Conservation (phyloP, 768 basidiomycete genomes). For the Boletus reticuloceps region DNA sequence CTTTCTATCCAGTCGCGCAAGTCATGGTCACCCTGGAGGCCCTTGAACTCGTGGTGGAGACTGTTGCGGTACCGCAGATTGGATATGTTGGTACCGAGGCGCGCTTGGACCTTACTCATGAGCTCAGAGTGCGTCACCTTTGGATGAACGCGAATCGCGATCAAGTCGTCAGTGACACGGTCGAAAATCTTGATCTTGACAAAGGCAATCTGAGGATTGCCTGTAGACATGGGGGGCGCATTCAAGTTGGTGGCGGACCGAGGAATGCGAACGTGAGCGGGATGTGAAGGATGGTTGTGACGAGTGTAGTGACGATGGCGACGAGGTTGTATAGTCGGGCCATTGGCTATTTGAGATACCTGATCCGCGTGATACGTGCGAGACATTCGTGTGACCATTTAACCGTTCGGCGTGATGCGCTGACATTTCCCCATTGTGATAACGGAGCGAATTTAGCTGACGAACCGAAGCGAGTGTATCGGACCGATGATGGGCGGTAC, state of each 20-base stretch:
- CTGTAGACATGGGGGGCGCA: conserved; percentile 71
- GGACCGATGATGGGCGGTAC: conserved; percentile 42
- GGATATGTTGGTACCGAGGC: conserved; percentile 73
- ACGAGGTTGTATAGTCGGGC: conserved; percentile 34
- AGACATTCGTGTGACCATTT: conserved; percentile 15
- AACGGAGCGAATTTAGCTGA: conserved; percentile 21
- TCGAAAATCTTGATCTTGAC: conserved; percentile 99
- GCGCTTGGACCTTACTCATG: conserved; percentile 87
- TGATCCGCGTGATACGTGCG: conserved; percentile 33
- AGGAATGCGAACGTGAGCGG: conserved; percentile 60
- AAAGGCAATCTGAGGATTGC: conserved; percentile 81
- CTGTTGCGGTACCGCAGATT: conserved; percentile 76
- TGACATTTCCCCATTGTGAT: conserved; percentile 30
- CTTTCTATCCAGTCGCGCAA: conserved; percentile 72
- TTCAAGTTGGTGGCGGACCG: conserved; percentile 49
- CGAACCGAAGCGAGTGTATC: conserved; percentile 45
- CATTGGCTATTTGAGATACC: conserved; percentile 25
- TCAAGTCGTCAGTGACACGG: conserved; percentile 87
- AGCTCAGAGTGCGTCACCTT: conserved; percentile 82
- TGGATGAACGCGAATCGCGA: conserved; percentile 96
- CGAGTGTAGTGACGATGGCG: conserved; percentile 49
- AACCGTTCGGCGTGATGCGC: conserved; percentile 35
- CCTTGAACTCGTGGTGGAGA: conserved; percentile 59
- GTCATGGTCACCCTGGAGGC: conserved; percentile 60
- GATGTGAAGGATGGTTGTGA: conserved; percentile 50